phyloP scores from a whole-genome alignment of 1,139 yeast species.

The Blastobotrys arbuscula region DNA sequence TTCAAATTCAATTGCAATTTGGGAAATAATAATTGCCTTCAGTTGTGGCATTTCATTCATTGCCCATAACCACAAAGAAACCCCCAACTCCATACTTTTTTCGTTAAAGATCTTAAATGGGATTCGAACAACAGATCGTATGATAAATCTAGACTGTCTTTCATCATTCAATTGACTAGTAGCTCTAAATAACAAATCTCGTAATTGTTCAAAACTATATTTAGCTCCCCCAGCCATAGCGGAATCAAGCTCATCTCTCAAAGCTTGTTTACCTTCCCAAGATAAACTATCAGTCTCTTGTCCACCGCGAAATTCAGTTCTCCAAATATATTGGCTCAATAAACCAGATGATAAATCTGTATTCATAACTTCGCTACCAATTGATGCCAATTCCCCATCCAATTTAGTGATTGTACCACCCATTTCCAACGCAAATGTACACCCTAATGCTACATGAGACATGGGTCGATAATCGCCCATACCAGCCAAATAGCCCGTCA shows the following conservation, averaged over 20 bases:
- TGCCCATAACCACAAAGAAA: slow-evolving; percentile 74
- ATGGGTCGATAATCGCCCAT: slow-evolving; percentile 31
- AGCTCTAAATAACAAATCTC: slow-evolving; percentile 28
- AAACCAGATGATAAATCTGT: slow-evolving; percentile 66
- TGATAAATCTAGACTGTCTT: slow-evolving; percentile 21
- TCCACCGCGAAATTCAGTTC: slow-evolving; percentile 29
- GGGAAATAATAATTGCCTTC: slow-evolving; percentile 59
- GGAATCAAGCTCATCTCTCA: slow-evolving; percentile 20
- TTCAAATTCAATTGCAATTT: slow-evolving; percentile 66
- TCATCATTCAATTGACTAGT: slow-evolving; percentile 26
- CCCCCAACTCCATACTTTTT: slow-evolving; percentile 57
- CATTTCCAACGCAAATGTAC: slow-evolving; percentile 84
- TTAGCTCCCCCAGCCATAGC: slow-evolving; percentile 2
- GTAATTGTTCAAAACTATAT: slow-evolving; percentile 22
- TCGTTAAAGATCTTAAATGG: slow-evolving; percentile 68
- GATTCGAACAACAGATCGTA: slow-evolving; percentile 44
- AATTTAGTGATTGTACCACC: slow-evolving; percentile 65
- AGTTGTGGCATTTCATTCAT: slow-evolving; percentile 61
- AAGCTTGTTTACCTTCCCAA: slow-evolving; percentile 26
- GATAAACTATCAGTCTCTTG: slow-evolving; percentile 31
- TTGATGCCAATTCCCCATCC: slow-evolving; percentile 40
- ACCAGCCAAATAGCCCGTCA: slow-evolving; percentile 66
- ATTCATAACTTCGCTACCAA: slow-evolving; percentile 23
- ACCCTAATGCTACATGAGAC: slow-evolving; percentile 59
- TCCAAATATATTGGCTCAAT: slow-evolving; percentile 75